A percentile compares a stretch with the other conserved stretches of the same genome.
These are phyloP conservation scores for Tanacetum coccineum DNA, from an alignment of 129 eudicot species.

Conservation along the genomic window DNA sequence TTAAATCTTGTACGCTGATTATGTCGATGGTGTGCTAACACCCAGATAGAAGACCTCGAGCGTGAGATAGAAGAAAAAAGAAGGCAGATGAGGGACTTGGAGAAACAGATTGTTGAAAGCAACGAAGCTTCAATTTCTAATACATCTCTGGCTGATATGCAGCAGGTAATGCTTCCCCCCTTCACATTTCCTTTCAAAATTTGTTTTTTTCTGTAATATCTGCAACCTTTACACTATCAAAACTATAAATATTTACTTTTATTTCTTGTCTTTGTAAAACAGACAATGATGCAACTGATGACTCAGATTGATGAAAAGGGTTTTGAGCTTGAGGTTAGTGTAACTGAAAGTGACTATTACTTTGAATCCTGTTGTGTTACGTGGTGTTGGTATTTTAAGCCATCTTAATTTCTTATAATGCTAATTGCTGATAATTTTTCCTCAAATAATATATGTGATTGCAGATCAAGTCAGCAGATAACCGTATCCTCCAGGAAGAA, in stretches of 20 bases:
- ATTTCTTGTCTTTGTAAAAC: constrained; percentile 17
- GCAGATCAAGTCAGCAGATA: too few relatives aligned
- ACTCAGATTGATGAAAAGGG: constrained; percentile 78
- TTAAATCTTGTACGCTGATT: neutral
- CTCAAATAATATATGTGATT: too few relatives aligned
- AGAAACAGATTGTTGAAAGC: constrained; percentile 74
- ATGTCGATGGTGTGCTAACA: constrained; percentile 7
- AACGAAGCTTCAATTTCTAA: constrained; percentile 79
- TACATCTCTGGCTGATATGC: constrained; percentile 86
- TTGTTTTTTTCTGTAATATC: neutral
- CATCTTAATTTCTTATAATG: too few relatives aligned
- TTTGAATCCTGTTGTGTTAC: too few relatives aligned
- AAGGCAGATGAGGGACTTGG: constrained; percentile 83
- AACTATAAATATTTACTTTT: constrained; percentile 9
- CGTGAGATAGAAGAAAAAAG: constrained; percentile 81
- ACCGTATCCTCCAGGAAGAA: too few relatives aligned
- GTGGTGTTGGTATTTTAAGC: too few relatives aligned
- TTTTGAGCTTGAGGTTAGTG: constrained; percentile 92
- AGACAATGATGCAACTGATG: constrained; percentile 85
- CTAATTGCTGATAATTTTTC: too few relatives aligned
- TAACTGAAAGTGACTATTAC: neutral
- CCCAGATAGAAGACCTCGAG: constrained; percentile 78
- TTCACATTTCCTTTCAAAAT: neutral
- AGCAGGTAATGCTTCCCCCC: constrained; percentile 51
- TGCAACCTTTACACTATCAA: neutral